These are phyloP conservation scores for Rhodotorula sp. DNA, from an alignment of 1,284 basidiomycete genomes.

Conservation along the genomic window DNA sequence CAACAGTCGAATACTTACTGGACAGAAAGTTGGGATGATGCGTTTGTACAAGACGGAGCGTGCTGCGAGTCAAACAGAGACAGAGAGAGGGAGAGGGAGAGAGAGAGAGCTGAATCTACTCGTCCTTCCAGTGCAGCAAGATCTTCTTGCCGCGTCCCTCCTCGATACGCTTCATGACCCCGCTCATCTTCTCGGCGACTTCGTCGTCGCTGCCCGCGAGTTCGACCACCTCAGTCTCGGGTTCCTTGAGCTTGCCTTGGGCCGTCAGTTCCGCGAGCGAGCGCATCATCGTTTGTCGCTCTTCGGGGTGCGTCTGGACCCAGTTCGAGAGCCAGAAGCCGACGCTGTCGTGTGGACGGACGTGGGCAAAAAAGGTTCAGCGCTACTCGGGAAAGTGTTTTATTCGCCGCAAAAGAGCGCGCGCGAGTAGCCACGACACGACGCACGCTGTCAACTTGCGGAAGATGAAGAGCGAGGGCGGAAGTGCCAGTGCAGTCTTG, in stretches of 20 bases:
- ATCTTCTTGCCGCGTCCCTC: slow-evolving; percentile 69
- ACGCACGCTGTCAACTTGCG: slow-evolving; percentile 51
- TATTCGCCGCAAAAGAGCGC: background rate
- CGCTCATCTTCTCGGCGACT: slow-evolving; percentile 59
- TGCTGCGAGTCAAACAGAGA: background rate
- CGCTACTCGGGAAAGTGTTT: accelerated
- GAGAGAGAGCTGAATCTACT: background rate
- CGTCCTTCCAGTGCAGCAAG: slow-evolving; percentile 52
- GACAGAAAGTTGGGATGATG: no score
- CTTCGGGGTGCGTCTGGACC: slow-evolving; percentile 54
- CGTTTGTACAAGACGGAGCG: no score
- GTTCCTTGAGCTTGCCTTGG: slow-evolving; percentile 63
- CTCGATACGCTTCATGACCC: slow-evolving; percentile 56
- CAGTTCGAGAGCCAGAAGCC: slow-evolving; percentile 56
- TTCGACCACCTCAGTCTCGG: slow-evolving; percentile 64
- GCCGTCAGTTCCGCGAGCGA: slow-evolving; percentile 58
- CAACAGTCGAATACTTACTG: no score
- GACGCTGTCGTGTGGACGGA: slow-evolving; percentile 27
- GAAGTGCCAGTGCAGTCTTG: slow-evolving; percentile 70
- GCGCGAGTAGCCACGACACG: background rate
- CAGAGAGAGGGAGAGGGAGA: no score
- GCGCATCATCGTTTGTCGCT: slow-evolving; percentile 54
- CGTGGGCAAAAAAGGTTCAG: no score
- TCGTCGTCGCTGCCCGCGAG: slow-evolving; percentile 50
- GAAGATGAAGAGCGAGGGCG: slow-evolving; percentile 77